Evolutionary conservation across 2,329 filamentous ascomycete species (phyloP), one percentile per base, ranked within the genome.

Genomic region (Fusarium miscanthi): DNA sequence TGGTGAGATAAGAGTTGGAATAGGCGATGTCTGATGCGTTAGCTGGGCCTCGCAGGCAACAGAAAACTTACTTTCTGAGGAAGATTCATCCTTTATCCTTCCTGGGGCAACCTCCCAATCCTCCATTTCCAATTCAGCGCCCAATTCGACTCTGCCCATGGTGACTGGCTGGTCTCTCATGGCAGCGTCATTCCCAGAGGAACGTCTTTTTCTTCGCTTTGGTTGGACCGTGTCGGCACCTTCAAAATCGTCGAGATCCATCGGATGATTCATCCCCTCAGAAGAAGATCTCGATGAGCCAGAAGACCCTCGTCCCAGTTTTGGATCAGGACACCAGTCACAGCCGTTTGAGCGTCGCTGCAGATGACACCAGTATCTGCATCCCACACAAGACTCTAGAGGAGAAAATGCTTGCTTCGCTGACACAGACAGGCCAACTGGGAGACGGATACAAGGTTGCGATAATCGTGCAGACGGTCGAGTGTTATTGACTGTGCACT

Each of bases 41-140:
- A 25, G 43, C 59, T 41, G 51, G n/a, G 31, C 13, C 48, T 3
- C n/a, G 19, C 16, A 40, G 54, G 40, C 23, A 25, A 63, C 23
- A 38, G 27, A 16, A 11, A 38, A 79, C 84, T 70, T 77, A 85
- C 84, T 84, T 33, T 81, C 78, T 3, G 75, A 73, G 2, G 76
- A 70, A 3, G 66, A 62, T 8, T 77, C 67, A 38, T 81, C 78
- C 13, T 72, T 74, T 35, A 84, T 75, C 27, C 82, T 80, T 21
- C 85, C 85, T 2, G 85, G 84, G 0, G 84, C 84, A 49, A 85
- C 69, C 72, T 86, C 85, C 84, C 84, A 85, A 6, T 79, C 78
- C 69, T 85, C 84, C 78, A 85, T 83, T 56, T 83, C 77, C 10
- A 82, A 52, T 6, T 76, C 63, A 19, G 54, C 12, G 21, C 66